Evolutionary conservation across 768 basidiomycete genomes (phyloP).

Genomic region (Hypholoma sublateritium): DNA sequence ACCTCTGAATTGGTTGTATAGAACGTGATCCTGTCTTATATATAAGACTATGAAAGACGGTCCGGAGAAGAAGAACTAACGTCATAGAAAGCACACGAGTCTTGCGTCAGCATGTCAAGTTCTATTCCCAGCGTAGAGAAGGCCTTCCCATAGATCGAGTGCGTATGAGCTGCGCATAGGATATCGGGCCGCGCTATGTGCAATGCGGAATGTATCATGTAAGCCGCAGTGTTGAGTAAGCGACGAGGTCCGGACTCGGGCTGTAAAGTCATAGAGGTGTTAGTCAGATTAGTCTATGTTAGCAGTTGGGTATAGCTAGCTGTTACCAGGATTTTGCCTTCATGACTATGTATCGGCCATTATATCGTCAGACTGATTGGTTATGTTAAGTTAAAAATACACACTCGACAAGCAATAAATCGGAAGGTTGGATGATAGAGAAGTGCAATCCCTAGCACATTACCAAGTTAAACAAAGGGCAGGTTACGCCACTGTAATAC

Average conservation of each 20-base stretch:
- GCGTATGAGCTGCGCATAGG: slow-evolving; percentile 45
- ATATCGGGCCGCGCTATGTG: slow-evolving; percentile 50
- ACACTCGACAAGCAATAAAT: slow-evolving; percentile 47
- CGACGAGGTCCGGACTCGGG: slow-evolving; percentile 30
- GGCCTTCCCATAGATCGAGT: slow-evolving; percentile 48
- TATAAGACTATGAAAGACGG: slow-evolving; percentile 4
- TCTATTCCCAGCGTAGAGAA: slow-evolving; percentile 45
- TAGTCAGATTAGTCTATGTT: neutral
- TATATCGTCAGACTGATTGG: neutral
- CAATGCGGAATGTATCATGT: slow-evolving; percentile 41
- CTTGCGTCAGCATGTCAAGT: slow-evolving; percentile 44
- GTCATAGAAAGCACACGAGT: slow-evolving; percentile 42
- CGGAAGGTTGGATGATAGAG: slow-evolving; percentile 40
- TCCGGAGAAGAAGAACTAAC: slow-evolving; percentile 15
- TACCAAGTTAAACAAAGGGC: neutral
- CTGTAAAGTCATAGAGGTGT: slow-evolving; percentile 11
- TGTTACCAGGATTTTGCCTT: slow-evolving; percentile 24
- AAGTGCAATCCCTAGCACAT: slow-evolving; percentile 41
- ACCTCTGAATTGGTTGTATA: slow-evolving; percentile 48
- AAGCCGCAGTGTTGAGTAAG: slow-evolving; percentile 31
- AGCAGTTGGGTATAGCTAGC: neutral
- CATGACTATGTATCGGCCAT: slow-evolving; percentile 16
- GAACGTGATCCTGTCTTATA: slow-evolving; percentile 31
- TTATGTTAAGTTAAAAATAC: slow-evolving; percentile 2
- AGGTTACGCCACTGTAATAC: no score